Percentiles rank a stretch among this genome's conserved stretches.
Conservation (phyloP, 768 basidiomycete species). For the Paxillus ammoniavirescens region DNA sequence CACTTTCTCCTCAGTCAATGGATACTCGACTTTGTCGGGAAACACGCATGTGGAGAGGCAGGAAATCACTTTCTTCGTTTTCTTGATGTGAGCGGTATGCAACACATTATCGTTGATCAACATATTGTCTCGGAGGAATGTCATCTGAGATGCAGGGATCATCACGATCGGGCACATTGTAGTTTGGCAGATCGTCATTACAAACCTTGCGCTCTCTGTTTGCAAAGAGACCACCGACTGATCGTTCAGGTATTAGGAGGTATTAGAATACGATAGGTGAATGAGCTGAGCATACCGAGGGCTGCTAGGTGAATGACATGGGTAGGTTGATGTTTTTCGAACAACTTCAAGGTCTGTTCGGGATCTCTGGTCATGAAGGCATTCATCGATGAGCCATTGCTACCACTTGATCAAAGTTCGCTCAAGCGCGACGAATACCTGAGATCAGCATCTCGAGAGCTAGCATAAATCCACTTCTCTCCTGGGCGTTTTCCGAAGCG, state of each 20-base stretch:
- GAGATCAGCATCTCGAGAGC: slow-evolving; percentile 80
- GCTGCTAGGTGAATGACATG: slow-evolving; percentile 97
- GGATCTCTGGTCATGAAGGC: slow-evolving; percentile 50
- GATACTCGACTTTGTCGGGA: slow-evolving; percentile 93
- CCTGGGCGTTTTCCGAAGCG: slow-evolving; percentile 72
- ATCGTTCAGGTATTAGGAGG: slow-evolving; percentile 5
- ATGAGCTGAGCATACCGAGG: slow-evolving; percentile 54
- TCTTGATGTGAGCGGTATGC: slow-evolving; percentile 64
- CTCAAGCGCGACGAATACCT: slow-evolving; percentile 47
- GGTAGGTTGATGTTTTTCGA: slow-evolving; percentile 90
- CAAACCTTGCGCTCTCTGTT: slow-evolving; percentile 92
- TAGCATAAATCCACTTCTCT: slow-evolving; percentile 86
- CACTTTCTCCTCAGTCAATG: slow-evolving; percentile 89
- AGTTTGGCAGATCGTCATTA: not conserved
- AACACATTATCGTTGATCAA: slow-evolving; percentile 96
- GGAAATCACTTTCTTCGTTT: slow-evolving; percentile 80
- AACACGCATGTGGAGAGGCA: slow-evolving; percentile 98
- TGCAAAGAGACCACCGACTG: slow-evolving; percentile 92
- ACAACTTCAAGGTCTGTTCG: slow-evolving; percentile 66
- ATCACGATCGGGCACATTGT: slow-evolving; percentile 1
- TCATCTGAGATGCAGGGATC: slow-evolving; percentile 47
- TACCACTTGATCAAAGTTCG: not conserved
- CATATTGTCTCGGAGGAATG: slow-evolving; percentile 92
- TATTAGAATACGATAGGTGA: not conserved
- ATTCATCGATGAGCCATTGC: slow-evolving; percentile 2